phyloP scores from a whole-genome alignment of 345 rosid genomes.

The Fremontodendron californicum region DNA sequence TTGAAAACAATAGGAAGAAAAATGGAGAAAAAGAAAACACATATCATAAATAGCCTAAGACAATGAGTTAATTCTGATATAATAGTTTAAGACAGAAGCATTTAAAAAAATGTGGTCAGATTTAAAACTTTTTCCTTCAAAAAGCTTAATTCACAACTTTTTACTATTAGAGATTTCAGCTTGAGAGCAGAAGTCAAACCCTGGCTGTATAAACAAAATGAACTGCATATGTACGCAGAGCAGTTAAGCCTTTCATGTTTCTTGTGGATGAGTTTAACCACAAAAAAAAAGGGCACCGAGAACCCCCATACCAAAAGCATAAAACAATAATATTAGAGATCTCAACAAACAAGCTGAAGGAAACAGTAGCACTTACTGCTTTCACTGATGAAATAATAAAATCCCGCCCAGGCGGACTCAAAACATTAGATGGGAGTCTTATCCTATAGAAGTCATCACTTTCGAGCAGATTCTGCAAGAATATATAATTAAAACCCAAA shows the following conservation, averaged over 20 bases:
- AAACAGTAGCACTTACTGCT: constrained; percentile 59
- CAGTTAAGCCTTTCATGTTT: neutral
- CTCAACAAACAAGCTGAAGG: neutral
- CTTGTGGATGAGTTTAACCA: neutral
- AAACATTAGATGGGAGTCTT: constrained; percentile 81
- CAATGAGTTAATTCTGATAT: neutral
- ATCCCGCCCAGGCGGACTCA: constrained; percentile 72
- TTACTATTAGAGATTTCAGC: neutral
- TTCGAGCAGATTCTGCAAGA: constrained; percentile 61
- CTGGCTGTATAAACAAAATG: neutral
- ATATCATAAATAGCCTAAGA: neutral
- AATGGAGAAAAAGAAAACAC: neutral
- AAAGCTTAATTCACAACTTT: neutral
- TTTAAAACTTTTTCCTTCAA: neutral
- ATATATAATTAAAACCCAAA: constrained; percentile 5
- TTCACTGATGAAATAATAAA: constrained; percentile 71
- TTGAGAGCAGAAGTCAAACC: neutral
- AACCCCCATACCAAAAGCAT: neutral
- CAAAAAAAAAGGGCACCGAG: neutral
- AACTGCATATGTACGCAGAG: neutral
- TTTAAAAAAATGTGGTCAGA: neutral
- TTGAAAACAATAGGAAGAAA: neutral
- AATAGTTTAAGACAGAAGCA: neutral
- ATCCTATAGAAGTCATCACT: constrained; percentile 86
- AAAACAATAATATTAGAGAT: neutral